phyloP scores from a whole-genome alignment of 176 grass and related monocot genomes.

The Phoenix roebelenii region DNA sequence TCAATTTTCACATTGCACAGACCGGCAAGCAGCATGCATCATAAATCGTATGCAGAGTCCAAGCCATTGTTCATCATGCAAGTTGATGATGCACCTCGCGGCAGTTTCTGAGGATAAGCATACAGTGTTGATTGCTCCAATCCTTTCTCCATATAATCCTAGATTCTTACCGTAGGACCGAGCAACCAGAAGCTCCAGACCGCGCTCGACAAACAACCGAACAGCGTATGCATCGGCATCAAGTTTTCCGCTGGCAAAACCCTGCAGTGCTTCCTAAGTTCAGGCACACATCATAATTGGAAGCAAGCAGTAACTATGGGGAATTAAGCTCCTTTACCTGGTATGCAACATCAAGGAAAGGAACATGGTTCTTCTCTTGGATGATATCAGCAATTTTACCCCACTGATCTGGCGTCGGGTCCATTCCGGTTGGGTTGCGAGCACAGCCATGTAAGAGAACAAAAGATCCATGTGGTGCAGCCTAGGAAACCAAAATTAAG shows the following conservation, averaged over 20 bases:
- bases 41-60: too few species aligned
- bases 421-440: constrained; percentile 84
- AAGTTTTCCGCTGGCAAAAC: constrained; percentile 94
- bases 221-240: constrained; percentile 84
- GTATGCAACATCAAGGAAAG: constrained; percentile 98
- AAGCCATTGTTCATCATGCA: constrained; percentile 1
- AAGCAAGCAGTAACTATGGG: neutral
- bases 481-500: constrained; percentile 31
- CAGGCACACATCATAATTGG: neutral
- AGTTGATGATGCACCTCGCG: constrained; percentile 30
- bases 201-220: constrained; percentile 76
- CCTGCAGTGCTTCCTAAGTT: constrained; percentile 32
- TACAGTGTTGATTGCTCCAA: constrained; percentile 76
- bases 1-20: too few species aligned
- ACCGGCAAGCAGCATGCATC: neutral
- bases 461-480: constrained; percentile 88
- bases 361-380: constrained; percentile 75
- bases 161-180: constrained; percentile 94
- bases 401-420: constrained; percentile 78
- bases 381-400: constrained; percentile 71
- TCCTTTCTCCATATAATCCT: constrained; percentile 84
- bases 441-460: constrained; percentile 90
- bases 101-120: constrained; percentile 69
- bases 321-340: constrained; percentile 31
- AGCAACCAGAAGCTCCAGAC: constrained; percentile 79